phyloP scores from a whole-genome alignment of 306 rosid genomes.

The Lotus japonicus region DNA sequence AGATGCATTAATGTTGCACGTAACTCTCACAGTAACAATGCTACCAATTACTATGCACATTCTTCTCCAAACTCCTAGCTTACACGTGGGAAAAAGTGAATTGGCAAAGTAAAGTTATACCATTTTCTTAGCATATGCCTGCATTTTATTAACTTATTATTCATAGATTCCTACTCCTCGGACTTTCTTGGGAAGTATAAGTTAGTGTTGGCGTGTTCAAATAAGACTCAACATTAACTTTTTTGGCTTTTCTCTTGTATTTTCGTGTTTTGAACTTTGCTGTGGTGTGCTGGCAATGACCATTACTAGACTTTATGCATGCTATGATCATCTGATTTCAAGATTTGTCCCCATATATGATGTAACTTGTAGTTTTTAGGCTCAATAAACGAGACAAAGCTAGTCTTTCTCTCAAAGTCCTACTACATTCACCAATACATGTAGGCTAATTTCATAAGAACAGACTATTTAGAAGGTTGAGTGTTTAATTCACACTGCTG shows the following conservation, averaged over 20 bases:
- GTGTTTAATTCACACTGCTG: too few relatives aligned
- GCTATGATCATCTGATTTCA: background rate
- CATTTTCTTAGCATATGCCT: too few relatives aligned
- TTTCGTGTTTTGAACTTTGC: background rate
- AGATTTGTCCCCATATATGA: constrained; percentile 6
- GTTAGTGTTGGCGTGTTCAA: constrained; percentile 26
- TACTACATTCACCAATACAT: too few relatives aligned
- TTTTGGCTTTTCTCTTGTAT: constrained; percentile 21
- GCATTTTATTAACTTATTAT: too few relatives aligned
- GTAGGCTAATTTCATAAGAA: too few relatives aligned
- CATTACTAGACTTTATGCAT: background rate
- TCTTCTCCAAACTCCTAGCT: background rate
- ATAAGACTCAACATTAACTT: background rate
- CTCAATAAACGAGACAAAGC: constrained; percentile 22
- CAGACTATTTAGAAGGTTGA: too few relatives aligned
- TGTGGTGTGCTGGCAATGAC: background rate
- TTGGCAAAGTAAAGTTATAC: background rate
- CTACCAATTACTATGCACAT: background rate
- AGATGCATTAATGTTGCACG: background rate
- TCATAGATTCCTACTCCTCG: background rate
- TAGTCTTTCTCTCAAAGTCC: too few relatives aligned
- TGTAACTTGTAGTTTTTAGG: constrained; percentile 17
- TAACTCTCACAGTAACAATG: background rate
- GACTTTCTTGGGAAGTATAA: constrained; percentile 27
- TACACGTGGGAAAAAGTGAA: background rate